These are phyloP conservation scores for Gamarada debralockiae DNA, from an alignment of 495 filamentous ascomycete genomes.

Conservation along the genomic window DNA sequence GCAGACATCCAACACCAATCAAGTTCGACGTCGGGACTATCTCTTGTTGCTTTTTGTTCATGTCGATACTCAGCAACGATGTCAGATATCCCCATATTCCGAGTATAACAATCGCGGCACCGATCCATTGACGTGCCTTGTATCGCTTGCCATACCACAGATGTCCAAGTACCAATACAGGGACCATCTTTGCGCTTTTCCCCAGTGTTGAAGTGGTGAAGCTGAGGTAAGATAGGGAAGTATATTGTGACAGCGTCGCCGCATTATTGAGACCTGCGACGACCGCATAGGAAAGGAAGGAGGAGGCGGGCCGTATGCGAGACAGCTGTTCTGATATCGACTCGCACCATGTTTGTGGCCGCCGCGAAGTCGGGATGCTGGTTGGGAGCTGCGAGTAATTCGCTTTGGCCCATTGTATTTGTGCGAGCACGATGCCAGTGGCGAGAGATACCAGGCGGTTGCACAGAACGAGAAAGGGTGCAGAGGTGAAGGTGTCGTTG, in stretches of 20 bases:
- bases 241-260: not conserved
- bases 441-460: not conserved
- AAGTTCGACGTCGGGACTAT: not conserved
- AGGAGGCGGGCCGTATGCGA: not conserved
- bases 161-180: not conserved
- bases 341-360: not conserved
- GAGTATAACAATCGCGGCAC: not conserved
- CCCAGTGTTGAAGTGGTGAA: constrained; percentile 1
- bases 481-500: not conserved
- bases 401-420: not conserved
- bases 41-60: not conserved
- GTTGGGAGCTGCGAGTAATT: not conserved
- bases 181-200: not conserved
- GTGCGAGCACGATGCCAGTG: not conserved
- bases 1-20: not conserved
- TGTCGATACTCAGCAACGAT: not conserved
- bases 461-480: not conserved
- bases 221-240: not conserved
- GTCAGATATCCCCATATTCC: constrained; percentile 1
- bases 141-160: not conserved
- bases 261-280: constrained; percentile 1
- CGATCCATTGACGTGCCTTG: not conserved
- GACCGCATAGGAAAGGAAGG: not conserved
- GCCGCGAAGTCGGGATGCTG: not conserved
- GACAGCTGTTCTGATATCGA: not conserved